Base-by-base conservation (phyloP, 176 grass and related monocot species). In the Poa pratensis region DNA sequence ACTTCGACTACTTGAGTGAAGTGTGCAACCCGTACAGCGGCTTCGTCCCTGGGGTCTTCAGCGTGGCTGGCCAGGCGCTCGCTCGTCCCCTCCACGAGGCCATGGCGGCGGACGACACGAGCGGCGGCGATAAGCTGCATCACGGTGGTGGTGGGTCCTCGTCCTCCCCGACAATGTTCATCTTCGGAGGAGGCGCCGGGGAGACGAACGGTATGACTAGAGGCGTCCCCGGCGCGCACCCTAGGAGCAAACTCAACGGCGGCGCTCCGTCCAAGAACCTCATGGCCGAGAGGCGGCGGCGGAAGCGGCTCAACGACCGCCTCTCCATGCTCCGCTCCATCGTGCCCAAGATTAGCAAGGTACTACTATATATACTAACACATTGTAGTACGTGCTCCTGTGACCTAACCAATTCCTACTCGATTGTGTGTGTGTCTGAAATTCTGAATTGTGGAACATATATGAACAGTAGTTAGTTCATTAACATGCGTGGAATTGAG, bases 291-390 rank as follows among this genome's bases (percentile, higher is more conserved):
- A 90, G 94, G 61, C 79, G 91, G 32, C 73, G 94, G n/a, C 66
- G 94, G 80, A 92, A 92, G 86, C 89, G 92, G 52, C 92, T 94
- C 49, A 97, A 97, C 40, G 94, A 97, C 76, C 87, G 94, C 20
- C 94, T 97, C 63, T 97, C 94, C 75, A 92, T 97, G 94, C 94
- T 97, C 66, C 86, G 92, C 59, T 97, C 94, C 70, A 90, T 97
- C 62, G 94, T 97, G 60, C 94, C 92, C 64, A 97, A 92, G 71
- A 94, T 94, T 32, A 97, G 83, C 86, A 94, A 92, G 92, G 91
- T 30, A 30, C 30, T 30, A 30, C 30, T 30, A 30, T 95, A 57
- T 30, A 30, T 95, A 57, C 5, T 24, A 34, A 3, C 7, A 64
- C 61, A 65, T 8, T 32, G 2, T 9, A 1, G 11, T 62, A 69